Evolutionary conservation across 306 rosid species (phyloP).

Genomic region (Quercus suber): DNA sequence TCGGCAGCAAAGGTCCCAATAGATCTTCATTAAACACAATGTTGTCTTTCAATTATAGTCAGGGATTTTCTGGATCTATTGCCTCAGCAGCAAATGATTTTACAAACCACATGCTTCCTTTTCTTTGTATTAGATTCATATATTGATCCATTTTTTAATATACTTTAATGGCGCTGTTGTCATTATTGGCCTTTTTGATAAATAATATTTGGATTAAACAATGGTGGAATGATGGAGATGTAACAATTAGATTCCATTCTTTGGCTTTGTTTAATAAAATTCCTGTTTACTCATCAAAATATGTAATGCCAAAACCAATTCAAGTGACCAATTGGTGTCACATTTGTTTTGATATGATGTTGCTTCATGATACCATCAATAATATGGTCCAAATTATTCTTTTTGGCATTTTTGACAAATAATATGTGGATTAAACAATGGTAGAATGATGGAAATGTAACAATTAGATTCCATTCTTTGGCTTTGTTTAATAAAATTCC

Average conservation of each 20-base stretch:
- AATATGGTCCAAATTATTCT: no score
- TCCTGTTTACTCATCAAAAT: not conserved
- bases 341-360: no score
- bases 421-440: not conserved
- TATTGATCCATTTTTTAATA: not conserved
- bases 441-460: not conserved
- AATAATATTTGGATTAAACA: not conserved
- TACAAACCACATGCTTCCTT: not conserved
- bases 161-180: not conserved
- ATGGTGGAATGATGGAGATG: not conserved
- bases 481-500: not conserved
- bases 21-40: constrained; percentile 17
- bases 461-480: not conserved
- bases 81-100: not conserved
- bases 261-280: not conserved
- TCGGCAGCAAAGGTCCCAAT: constrained; percentile 79
- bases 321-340: not conserved
- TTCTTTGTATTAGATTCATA: not conserved
- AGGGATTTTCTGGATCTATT: constrained; percentile 3
- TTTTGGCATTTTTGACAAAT: not conserved
- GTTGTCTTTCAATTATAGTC: not conserved
- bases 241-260: not conserved
- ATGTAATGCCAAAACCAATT: not conserved
- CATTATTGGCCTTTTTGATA: not conserved
- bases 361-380: no score